These are phyloP conservation scores for Pestalotiopsis sp. DNA, from an alignment of 2,329 filamentous ascomycete genomes.

Conservation along the genomic window DNA sequence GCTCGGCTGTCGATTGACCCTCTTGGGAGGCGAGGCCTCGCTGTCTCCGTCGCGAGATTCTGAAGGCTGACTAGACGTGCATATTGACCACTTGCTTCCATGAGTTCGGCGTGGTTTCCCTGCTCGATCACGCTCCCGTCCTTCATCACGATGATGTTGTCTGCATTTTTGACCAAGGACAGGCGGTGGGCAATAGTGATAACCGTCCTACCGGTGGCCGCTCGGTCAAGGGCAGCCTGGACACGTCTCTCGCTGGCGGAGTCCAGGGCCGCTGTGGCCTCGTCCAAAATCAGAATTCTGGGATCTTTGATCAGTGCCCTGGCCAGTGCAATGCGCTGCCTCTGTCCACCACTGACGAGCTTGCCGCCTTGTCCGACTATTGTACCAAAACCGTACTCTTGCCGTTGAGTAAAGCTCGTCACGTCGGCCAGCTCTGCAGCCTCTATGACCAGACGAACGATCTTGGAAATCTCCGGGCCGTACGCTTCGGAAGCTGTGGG, in stretches of 20 bases:
- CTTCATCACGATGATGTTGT: conserved; percentile 11
- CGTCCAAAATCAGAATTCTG: conserved; percentile 67
- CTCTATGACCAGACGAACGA: conserved; percentile 46
- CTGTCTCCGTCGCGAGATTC: conserved; percentile 46
- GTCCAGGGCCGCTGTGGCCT: conserved; percentile 64
- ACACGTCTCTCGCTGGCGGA: conserved; percentile 51
- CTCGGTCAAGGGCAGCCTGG: conserved; percentile 57
- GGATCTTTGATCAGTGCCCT: conserved; percentile 67
- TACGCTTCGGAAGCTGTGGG: neutral
- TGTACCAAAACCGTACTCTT: conserved; percentile 58
- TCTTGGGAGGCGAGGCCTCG: neutral
- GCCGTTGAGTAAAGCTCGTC: conserved; percentile 38
- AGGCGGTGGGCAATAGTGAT: conserved; percentile 13
- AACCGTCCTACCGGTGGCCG: conserved; percentile 27
- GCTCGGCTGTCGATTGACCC: conserved; percentile 34
- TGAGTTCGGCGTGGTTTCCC: neutral
- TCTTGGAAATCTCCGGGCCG: conserved; percentile 37
- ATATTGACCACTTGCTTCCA: conserved; percentile 44
- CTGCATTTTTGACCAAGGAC: neutral
- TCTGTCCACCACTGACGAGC: conserved; percentile 69
- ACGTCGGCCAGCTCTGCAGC: conserved; percentile 57
- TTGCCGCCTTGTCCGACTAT: conserved; percentile 67
- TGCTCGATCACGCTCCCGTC: conserved; percentile 1
- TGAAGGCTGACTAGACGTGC: conserved; percentile 67
- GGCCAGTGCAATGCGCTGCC: conserved; percentile 68